Conservation (phyloP, 208 protist genomes). For the Leishmania tarentolae region DNA sequence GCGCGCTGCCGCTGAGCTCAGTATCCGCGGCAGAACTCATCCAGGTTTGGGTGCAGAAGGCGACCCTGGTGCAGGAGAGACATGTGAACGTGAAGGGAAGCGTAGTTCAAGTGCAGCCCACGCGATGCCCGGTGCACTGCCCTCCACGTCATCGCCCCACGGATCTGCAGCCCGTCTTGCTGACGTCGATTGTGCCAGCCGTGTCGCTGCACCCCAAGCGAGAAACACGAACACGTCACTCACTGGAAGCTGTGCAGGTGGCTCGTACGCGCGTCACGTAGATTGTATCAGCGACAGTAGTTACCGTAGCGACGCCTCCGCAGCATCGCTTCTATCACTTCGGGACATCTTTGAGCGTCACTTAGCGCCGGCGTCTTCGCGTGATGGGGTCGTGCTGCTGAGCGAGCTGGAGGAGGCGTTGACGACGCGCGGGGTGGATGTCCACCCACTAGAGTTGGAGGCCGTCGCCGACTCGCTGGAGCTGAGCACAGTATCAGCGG, state of each 20-base stretch:
- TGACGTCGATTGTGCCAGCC: neutral
- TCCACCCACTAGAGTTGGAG: conserved; percentile 55
- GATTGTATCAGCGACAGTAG: neutral
- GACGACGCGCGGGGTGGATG: conserved; percentile 25
- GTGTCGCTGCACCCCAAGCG: neutral
- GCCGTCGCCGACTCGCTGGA: conserved; percentile 67
- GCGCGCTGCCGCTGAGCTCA: conserved; percentile 6
- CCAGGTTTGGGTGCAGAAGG: neutral
- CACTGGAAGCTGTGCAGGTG: neutral
- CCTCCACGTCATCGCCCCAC: neutral
- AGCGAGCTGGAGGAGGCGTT: conserved; percentile 40
- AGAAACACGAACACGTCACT: neutral
- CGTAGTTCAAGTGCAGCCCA: neutral
- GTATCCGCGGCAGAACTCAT: neutral
- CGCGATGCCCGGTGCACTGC: neutral
- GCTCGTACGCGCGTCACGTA: neutral
- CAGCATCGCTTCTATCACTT: conserved; percentile 25
- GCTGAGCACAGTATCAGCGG: conserved; percentile 13
- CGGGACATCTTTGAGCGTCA: conserved; percentile 28
- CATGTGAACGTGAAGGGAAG: neutral
- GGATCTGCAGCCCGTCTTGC: neutral
- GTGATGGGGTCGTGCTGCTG: conserved; percentile 32
- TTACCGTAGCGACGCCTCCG: neutral
- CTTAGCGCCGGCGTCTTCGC: conserved; percentile 5
- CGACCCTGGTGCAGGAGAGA: neutral